phyloP scores from a whole-genome alignment of 2,329 filamentous ascomycete species.

The Fulvia fulva region DNA sequence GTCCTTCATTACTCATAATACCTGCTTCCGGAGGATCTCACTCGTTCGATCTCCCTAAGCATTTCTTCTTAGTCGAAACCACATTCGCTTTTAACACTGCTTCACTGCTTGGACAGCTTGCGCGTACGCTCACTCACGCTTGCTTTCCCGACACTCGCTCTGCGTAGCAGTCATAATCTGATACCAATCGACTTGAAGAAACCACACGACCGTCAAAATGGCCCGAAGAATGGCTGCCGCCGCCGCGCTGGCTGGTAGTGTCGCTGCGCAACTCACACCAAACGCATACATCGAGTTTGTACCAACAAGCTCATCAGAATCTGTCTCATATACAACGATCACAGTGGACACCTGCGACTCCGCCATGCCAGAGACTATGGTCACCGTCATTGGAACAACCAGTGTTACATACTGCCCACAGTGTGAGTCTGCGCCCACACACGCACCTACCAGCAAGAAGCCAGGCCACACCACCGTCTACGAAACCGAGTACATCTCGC shows the following conservation, averaged over 20 bases:
- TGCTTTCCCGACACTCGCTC: slow-evolving; percentile 1
- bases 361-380: slow-evolving; percentile 28
- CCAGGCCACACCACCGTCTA: slow-evolving; percentile 34
- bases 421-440: slow-evolving; percentile 23
- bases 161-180: not conserved
- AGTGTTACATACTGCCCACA: slow-evolving; percentile 37
- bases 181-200: not conserved
- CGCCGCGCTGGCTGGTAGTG: slow-evolving; percentile 23
- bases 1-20: slow-evolving; percentile 21
- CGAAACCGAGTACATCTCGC: slow-evolving; percentile 34
- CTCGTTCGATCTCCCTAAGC: slow-evolving; percentile 30
- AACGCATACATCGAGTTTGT: not conserved
- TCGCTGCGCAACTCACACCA: slow-evolving; percentile 22
- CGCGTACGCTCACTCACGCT: slow-evolving; percentile 1
- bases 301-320: slow-evolving; percentile 7
- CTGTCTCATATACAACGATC: slow-evolving; percentile 31
- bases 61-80: slow-evolving; percentile 1
- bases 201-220: slow-evolving; percentile 22
- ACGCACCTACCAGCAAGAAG: slow-evolving; percentile 6
- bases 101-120: slow-evolving; percentile 3
- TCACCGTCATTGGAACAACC: slow-evolving; percentile 34
- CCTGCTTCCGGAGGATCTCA: slow-evolving; percentile 27
- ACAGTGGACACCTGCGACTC: slow-evolving; percentile 33
- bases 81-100: slow-evolving; percentile 7
- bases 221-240: slow-evolving; percentile 21